Evolutionary conservation across 495 filamentous ascomycete species (phyloP).

Genomic region (Neurospora sp.): DNA sequence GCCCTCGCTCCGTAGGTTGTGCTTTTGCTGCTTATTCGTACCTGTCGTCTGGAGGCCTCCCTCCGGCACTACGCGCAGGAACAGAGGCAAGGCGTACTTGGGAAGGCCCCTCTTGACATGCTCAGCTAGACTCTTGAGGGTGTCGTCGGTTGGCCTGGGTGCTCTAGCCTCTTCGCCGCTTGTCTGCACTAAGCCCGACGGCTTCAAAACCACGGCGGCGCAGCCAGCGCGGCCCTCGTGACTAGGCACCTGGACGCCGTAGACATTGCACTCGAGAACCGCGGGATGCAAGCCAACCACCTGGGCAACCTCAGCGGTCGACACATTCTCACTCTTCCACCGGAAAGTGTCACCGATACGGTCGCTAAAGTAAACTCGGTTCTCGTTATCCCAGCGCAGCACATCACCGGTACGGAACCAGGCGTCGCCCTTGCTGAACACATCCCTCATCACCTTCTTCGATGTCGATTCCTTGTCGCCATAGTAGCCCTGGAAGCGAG

Average conservation of each 20-base stretch:
- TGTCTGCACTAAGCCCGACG: conserved; percentile 6
- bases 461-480: conserved; percentile 64
- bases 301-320: conserved; percentile 72
- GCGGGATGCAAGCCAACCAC: conserved; percentile 56
- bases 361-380: conserved; percentile 76
- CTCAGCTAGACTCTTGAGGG: conserved; percentile 47
- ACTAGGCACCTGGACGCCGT: conserved; percentile 70
- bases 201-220: conserved; percentile 53
- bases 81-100: conserved; percentile 66
- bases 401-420: conserved; percentile 86
- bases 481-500: conserved; percentile 80
- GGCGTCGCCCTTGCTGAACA: conserved; percentile 70
- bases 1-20: conserved; percentile 56
- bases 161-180: conserved; percentile 16
- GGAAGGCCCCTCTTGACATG: conserved; percentile 51
- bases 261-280: conserved; percentile 76
- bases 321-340: conserved; percentile 93
- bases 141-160: conserved; percentile 19
- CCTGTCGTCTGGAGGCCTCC: conserved; percentile 54
- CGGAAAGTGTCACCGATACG: conserved; percentile 90
- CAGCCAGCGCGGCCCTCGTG: conserved; percentile 87
- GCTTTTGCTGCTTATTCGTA: conserved; percentile 83
- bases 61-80: conserved; percentile 53
- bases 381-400: conserved; percentile 58
- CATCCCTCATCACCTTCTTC: conserved; percentile 68